These are phyloP conservation scores for Epichloe scottii DNA, from an alignment of 2,329 filamentous ascomycete species.

Conservation along the genomic window DNA sequence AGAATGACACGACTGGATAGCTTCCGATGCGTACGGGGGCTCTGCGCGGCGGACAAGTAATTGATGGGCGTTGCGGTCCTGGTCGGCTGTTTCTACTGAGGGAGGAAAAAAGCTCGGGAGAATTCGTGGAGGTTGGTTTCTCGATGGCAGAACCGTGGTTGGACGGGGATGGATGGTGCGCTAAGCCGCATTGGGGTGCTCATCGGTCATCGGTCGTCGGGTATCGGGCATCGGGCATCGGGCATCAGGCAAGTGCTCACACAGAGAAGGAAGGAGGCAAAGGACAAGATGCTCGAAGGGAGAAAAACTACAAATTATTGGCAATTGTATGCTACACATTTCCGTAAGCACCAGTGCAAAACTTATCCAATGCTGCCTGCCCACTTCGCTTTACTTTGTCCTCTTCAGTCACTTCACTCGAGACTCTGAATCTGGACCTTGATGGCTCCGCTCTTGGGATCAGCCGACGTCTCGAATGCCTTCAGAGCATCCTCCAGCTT, in stretches of 20 bases:
- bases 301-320: no score
- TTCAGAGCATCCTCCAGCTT: constrained; percentile 73
- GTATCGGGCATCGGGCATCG: no score
- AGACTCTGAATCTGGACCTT: constrained; percentile 87
- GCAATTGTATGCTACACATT: no score
- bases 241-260: no score
- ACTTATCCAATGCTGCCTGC: no score
- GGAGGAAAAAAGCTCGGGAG: constrained; percentile 36
- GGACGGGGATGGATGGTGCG: constrained; percentile 6
- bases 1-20: not conserved
- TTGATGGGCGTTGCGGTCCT: constrained; percentile 13
- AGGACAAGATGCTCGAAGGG: not conserved
- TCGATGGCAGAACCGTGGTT: constrained; percentile 11
- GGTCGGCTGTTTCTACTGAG: constrained; percentile 13
- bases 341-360: no score
- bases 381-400: not conserved
- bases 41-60: constrained; percentile 22
- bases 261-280: not conserved
- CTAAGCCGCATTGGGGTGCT: constrained; percentile 19
- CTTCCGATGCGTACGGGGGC: not conserved
- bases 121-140: constrained; percentile 24
- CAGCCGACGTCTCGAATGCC: constrained; percentile 78
- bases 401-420: constrained; percentile 24
- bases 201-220: no score
- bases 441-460: constrained; percentile 88